Conservation (phyloP, 2,329 filamentous ascomycete genomes). For the Epichloe sp. region DNA sequence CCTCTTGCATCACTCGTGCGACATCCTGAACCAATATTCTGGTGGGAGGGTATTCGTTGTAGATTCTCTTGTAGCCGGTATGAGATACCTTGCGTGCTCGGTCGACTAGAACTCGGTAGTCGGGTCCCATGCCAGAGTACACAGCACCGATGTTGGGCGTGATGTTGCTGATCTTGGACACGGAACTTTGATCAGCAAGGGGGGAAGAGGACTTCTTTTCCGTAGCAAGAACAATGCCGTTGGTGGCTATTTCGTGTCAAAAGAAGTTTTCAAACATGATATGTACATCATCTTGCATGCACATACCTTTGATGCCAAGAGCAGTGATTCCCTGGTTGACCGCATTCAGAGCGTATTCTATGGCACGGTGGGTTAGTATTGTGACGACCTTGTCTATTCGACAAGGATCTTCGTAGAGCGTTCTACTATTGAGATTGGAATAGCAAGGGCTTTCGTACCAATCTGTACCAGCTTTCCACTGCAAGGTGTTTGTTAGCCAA, state of each 20-base stretch:
- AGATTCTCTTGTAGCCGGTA: slow-evolving; percentile 98
- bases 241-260: slow-evolving; percentile 54
- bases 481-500: slow-evolving; percentile 29
- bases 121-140: slow-evolving; percentile 97
- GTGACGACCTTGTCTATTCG: too few relatives aligned
- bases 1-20: slow-evolving; percentile 95
- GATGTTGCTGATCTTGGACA: slow-evolving; percentile 95
- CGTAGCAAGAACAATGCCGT: slow-evolving; percentile 95
- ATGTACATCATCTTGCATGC: not conserved
- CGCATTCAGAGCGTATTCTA: slow-evolving; percentile 97
- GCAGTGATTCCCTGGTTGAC: slow-evolving; percentile 99
- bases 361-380: not conserved
- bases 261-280: slow-evolving; percentile 7
- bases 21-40: slow-evolving; percentile 98
- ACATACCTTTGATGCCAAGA: slow-evolving; percentile 88
- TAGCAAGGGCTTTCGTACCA: slow-evolving; percentile 32
- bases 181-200: slow-evolving; percentile 85
- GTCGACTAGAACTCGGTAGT: slow-evolving; percentile 95
- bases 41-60: slow-evolving; percentile 99
- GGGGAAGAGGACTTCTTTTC: slow-evolving; percentile 98
- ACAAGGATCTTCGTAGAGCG: not conserved
- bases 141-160: slow-evolving; percentile 99
- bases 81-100: slow-evolving; percentile 97
- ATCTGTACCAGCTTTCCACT: slow-evolving; percentile 99
- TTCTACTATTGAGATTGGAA: too few relatives aligned